Conservation (phyloP, 768 basidiomycete species). For the Pisolithus microcarpus region DNA sequence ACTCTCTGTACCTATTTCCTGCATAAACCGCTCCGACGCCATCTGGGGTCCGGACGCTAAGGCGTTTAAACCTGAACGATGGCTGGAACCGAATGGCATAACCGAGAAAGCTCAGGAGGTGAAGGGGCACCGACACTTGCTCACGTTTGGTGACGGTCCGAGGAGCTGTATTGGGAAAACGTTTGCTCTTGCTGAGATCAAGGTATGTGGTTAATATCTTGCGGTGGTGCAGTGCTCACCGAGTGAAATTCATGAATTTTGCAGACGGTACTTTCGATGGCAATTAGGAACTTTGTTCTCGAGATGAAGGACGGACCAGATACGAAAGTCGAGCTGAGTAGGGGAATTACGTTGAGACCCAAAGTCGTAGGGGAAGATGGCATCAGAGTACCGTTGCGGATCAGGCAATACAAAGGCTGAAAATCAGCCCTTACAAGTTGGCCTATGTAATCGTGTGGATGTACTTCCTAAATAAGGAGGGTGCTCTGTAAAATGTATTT, state of each 20-base stretch:
- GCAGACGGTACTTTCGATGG: conserved; percentile 36
- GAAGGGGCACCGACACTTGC: conserved; percentile 33
- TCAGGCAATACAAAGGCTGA: conserved; percentile 9
- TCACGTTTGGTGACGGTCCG: too few species aligned
- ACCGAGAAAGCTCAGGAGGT: conserved; percentile 30
- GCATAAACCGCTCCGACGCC: conserved; percentile 27
- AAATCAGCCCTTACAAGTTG: neutral
- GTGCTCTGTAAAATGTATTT: too few species aligned
- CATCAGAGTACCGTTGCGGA: conserved; percentile 16
- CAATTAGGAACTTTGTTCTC: conserved; percentile 35
- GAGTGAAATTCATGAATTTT: neutral
- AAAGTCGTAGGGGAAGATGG: conserved; percentile 15
- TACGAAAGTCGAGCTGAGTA: conserved; percentile 4
- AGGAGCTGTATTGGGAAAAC: too few species aligned
- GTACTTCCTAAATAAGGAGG: too few species aligned
- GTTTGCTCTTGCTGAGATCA: too few species aligned
- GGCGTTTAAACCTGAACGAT: conserved; percentile 46
- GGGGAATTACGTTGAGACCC: conserved; percentile 6
- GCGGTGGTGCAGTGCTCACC: neutral
- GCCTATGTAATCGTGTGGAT: too few species aligned
- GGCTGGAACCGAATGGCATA: conserved; percentile 37
- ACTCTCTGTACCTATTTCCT: conserved; percentile 36
- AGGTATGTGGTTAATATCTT: too few species aligned
- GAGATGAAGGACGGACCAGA: conserved; percentile 31
- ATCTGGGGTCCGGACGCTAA: conserved; percentile 58